These are phyloP conservation scores for Fusarium sp. DNA, from an alignment of 2,329 filamentous ascomycete genomes.

Conservation along the genomic window DNA sequence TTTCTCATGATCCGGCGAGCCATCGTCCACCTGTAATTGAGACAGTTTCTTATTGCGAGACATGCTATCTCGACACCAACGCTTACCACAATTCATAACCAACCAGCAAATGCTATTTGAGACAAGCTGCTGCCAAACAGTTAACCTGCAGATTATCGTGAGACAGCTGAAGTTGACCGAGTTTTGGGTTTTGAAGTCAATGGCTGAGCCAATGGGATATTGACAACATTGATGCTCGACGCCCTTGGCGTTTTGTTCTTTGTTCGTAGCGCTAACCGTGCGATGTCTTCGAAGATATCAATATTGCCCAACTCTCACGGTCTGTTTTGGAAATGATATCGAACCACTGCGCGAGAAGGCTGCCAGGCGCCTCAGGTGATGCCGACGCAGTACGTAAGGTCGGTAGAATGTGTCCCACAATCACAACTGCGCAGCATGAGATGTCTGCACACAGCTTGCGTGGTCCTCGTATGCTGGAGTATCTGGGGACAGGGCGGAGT, in stretches of 20 bases:
- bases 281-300: neutral
- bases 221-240: conserved; percentile 4
- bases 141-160: conserved; percentile 24
- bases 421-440: too few species aligned
- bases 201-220: conserved; percentile 11
- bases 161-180: conserved; percentile 7
- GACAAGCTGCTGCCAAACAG: conserved; percentile 26
- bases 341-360: neutral
- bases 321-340: neutral
- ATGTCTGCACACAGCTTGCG: too few species aligned
- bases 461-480: too few species aligned
- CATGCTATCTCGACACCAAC: conserved; percentile 28
- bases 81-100: conserved; percentile 3
- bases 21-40: conserved; percentile 14
- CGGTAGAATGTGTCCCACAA: too few species aligned
- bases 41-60: conserved; percentile 29
- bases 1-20: conserved; percentile 1
- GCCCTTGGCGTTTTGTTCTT: conserved; percentile 4
- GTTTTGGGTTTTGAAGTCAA: conserved; percentile 9
- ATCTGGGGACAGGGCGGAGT: conserved; percentile 19
- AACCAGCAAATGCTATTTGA: conserved; percentile 8
- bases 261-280: neutral
- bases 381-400: too few species aligned
- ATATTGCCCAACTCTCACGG: neutral
- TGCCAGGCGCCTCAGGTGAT: too few species aligned